Percentiles rank a stretch among this genome's conserved stretches.
Conservation (phyloP, 2,329 filamentous ascomycete species). For the Coccinonectria pachysandricola region DNA sequence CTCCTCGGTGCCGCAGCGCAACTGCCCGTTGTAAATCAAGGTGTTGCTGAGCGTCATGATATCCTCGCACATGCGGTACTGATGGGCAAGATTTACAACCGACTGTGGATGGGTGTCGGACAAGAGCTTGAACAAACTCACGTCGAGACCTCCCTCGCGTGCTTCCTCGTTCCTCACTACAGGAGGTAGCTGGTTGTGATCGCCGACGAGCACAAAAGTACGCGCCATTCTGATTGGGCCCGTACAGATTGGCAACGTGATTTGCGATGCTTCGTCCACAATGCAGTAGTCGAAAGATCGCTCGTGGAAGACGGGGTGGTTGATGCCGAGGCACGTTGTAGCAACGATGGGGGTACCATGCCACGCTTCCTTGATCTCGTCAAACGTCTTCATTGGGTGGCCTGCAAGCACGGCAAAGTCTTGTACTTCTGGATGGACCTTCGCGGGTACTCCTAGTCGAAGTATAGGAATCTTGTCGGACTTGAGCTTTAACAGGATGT, state of each 20-base stretch:
- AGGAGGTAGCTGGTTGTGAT: slow-evolving; percentile 92
- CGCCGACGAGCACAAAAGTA: slow-evolving; percentile 90
- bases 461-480: slow-evolving; percentile 68
- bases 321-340: slow-evolving; percentile 88
- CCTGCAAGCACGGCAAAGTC: slow-evolving; percentile 74
- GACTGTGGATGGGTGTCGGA: slow-evolving; percentile 80
- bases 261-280: slow-evolving; percentile 95
- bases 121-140: slow-evolving; percentile 87
- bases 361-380: slow-evolving; percentile 76
- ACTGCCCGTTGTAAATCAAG: slow-evolving; percentile 80
- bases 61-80: slow-evolving; percentile 97
- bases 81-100: slow-evolving; percentile 85
- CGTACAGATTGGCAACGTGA: slow-evolving; percentile 87
- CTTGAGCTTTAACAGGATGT: slow-evolving; percentile 87
- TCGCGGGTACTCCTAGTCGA: slow-evolving; percentile 73
- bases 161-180: slow-evolving; percentile 89
- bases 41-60: slow-evolving; percentile 91
- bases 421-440: slow-evolving; percentile 80
- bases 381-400: slow-evolving; percentile 63
- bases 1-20: slow-evolving; percentile 77
- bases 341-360: slow-evolving; percentile 82
- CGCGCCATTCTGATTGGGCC: slow-evolving; percentile 88
- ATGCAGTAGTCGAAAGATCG: slow-evolving; percentile 96
- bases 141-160: slow-evolving; percentile 73
- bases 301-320: slow-evolving; percentile 77